A percentile compares a stretch with the other conserved stretches of the same genome.
Evolutionary conservation across 2,329 filamentous ascomycete species (phyloP).

Genomic region (Cercospora sojina): DNA sequence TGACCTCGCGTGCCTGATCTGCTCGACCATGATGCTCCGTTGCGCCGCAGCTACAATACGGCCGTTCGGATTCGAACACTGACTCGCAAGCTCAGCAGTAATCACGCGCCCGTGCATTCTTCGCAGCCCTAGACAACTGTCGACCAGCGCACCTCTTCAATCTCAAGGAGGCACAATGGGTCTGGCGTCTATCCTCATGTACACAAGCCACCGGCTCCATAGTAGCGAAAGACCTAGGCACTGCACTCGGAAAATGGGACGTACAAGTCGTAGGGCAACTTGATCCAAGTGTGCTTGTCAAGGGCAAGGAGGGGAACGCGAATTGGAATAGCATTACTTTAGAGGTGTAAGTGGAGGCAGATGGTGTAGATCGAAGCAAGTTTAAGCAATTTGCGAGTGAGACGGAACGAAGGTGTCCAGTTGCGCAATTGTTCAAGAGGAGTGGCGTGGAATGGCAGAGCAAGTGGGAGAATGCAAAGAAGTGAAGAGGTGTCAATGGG

Average conservation of each 20-base stretch:
- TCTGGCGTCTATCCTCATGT: constrained; percentile 10
- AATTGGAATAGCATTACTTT: constrained; percentile 17
- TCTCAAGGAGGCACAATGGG: neutral
- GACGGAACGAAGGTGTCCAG: constrained; percentile 19
- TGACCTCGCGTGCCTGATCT: neutral
- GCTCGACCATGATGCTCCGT: neutral
- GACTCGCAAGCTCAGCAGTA: neutral
- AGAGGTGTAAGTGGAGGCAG: constrained; percentile 8
- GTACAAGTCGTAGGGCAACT: constrained; percentile 14
- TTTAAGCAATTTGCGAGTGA: constrained; percentile 20
- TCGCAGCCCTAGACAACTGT: neutral
- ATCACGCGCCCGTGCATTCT: neutral
- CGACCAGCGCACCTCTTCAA: neutral
- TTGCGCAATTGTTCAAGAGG: constrained; percentile 14
- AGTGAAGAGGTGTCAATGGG: neutral
- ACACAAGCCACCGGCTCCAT: constrained; percentile 20
- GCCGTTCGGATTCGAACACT: neutral
- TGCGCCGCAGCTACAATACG: neutral
- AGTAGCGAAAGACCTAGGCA: constrained; percentile 18
- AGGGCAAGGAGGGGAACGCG: constrained; percentile 14
- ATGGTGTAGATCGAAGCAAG: constrained; percentile 5
- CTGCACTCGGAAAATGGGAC: constrained; percentile 16
- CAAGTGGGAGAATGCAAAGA: constrained; percentile 4
- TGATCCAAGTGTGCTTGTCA: constrained; percentile 14
- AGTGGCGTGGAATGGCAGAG: constrained; percentile 16